Evolutionary conservation across 2,329 filamentous ascomycete species (phyloP), one percentile per base, ranked within the genome.

Genomic region (Colletotrichum tropicale): DNA sequence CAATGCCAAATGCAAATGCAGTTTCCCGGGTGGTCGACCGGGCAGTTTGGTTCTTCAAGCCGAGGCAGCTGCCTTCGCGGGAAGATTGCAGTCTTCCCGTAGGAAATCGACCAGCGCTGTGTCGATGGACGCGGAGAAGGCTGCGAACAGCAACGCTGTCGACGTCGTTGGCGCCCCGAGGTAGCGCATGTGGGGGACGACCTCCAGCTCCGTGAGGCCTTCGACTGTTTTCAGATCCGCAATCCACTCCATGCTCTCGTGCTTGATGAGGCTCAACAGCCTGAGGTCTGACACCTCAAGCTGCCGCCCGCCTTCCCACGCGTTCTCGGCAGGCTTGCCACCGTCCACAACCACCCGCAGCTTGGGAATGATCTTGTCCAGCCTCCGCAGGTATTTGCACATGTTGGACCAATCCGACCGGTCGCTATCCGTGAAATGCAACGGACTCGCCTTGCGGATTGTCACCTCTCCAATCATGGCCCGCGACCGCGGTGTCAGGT

Each of bases 71-170:
- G 52, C 66, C 13, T 24, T 66, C 24, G 69, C 77, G 13, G 75
- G 75, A 30, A 78, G 69, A 26, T 52, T 38, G 32, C 68, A 77
- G 26, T 83, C 81, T 32, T 79, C 76, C 48, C 80, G 78, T 76
- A 92, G 80, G 81, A 88, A 93, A 74, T 90, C 88, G 52, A 86
- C 84, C 81, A 93, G 88, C 4, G 88, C 88, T 8, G 82, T 87
- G 77, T 92, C 89, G 21, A 93, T 88, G 70, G 91, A 92, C 38
- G 87, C 87, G 34, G 91, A 92, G 77, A 93, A 91, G 28, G 90
- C 88, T 3, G 91, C 88, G 80, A 90, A 92, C 76, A 91, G 87
- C 5, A 89, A 86, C 87, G 91, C 89, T 60, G 87, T 87, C 72
- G 88, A 87, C 21, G 88, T 90, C 70, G 86, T 86, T 2, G 89